These are phyloP conservation scores for Rhodamnia argentea DNA, from an alignment of 345 rosid genomes.

Conservation along the genomic window DNA sequence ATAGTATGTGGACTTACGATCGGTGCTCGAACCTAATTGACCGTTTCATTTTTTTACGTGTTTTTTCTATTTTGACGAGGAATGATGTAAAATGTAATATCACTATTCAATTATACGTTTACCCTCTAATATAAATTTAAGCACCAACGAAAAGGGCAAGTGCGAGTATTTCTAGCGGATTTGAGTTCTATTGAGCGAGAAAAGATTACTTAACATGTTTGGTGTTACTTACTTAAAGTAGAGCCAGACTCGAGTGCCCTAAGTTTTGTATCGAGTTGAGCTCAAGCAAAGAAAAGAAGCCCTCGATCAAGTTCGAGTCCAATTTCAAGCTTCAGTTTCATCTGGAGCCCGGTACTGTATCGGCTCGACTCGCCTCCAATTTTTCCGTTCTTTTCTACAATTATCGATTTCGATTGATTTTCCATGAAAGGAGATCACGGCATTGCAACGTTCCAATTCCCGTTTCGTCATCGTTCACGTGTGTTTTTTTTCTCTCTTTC, in stretches of 20 bases:
- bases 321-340: neutral
- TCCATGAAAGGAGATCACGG: no score
- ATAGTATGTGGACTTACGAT: neutral
- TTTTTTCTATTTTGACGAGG: neutral
- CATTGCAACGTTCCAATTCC: neutral
- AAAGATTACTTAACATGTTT: neutral
- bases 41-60: neutral
- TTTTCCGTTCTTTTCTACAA: neutral
- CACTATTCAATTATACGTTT: neutral
- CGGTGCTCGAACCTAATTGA: rapidly evolving
- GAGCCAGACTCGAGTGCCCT: neutral
- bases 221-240: neutral
- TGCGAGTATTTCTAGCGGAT: neutral
- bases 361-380: rapidly evolving
- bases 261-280: neutral
- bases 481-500: neutral
- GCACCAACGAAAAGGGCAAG: rapidly evolving
- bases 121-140: neutral
- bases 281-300: neutral
- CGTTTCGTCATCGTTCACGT: neutral
- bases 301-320: rapidly evolving
- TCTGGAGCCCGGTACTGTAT: rapidly evolving
- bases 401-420: neutral
- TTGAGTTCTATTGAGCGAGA: neutral
- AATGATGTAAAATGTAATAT: neutral